These are phyloP conservation scores for Corymbia maculata DNA, from an alignment of 345 rosid genomes.

Conservation along the genomic window DNA sequence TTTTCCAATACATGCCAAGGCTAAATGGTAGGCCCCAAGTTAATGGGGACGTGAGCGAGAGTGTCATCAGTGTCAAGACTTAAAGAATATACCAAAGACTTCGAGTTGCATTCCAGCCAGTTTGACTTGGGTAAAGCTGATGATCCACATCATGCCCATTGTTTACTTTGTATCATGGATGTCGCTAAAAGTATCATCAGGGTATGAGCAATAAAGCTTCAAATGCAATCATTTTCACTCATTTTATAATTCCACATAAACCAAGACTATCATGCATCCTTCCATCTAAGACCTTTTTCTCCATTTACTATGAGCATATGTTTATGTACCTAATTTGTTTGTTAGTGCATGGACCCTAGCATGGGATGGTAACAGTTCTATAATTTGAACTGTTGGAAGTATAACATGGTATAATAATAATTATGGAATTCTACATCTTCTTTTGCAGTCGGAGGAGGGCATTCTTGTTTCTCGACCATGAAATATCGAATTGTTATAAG, in stretches of 20 bases:
- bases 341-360: background rate
- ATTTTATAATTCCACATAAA: background rate
- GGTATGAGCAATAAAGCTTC: background rate
- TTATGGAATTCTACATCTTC: background rate
- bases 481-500: background rate
- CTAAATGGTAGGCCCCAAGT: background rate
- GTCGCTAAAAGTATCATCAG: background rate
- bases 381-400: background rate
- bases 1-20: background rate
- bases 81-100: background rate
- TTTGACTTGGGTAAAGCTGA: background rate
- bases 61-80: background rate
- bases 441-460: background rate
- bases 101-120: background rate
- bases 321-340: background rate
- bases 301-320: background rate
- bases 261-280: background rate
- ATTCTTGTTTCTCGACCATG: background rate
- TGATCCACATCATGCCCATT: background rate
- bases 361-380: background rate
- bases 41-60: background rate
- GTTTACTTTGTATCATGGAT: background rate
- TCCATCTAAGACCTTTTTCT: background rate
- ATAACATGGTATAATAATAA: background rate
- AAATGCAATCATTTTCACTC: background rate